These are phyloP conservation scores for Apophysomyces trapeziformis DNA, from an alignment of 371 early-diverging fungal species.

Conservation along the genomic window DNA sequence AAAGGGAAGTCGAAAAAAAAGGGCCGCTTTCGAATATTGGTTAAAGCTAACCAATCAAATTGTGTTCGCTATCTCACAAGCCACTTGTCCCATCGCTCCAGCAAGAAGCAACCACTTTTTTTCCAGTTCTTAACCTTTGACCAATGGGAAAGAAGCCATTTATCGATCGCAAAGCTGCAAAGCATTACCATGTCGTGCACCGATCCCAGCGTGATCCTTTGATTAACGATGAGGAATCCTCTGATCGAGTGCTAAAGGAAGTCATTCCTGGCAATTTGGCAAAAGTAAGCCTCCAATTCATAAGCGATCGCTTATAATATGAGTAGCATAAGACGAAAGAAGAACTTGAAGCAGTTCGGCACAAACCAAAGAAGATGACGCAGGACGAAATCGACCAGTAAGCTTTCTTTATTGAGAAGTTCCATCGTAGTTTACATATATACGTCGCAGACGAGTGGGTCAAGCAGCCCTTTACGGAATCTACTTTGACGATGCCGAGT, in stretches of 20 bases:
- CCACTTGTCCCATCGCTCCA: conserved; percentile 7
- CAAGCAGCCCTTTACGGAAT: conserved; percentile 87
- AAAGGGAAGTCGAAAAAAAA: conserved; percentile 4
- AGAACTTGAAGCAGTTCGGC: conserved; percentile 39
- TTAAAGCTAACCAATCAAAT: neutral
- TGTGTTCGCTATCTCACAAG: neutral
- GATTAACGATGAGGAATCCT: conserved; percentile 80
- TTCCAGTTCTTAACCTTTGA: conserved; percentile 9
- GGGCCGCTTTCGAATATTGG: conserved; percentile 8
- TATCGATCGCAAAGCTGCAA: conserved; percentile 85
- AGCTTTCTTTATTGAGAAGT: conserved; percentile 1
- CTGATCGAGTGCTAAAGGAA: conserved; percentile 84
- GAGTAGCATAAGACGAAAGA: conserved; percentile 46
- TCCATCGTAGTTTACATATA: conserved; percentile 5
- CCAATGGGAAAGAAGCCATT: conserved; percentile 81
- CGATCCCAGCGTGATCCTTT: conserved; percentile 95
- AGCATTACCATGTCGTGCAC: conserved; percentile 90
- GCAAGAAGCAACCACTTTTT: conserved; percentile 10
- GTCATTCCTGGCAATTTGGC: conserved; percentile 71
- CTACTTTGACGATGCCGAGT: conserved; percentile 84
- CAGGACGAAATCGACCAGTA: conserved; percentile 59
- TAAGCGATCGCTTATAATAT: neutral
- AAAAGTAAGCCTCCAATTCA: conserved; percentile 43
- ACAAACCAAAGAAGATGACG: conserved; percentile 38
- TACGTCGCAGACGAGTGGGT: conserved; percentile 57